phyloP scores from a whole-genome alignment of 2,329 filamentous ascomycete species.

The Curvularia eragrostidis region DNA sequence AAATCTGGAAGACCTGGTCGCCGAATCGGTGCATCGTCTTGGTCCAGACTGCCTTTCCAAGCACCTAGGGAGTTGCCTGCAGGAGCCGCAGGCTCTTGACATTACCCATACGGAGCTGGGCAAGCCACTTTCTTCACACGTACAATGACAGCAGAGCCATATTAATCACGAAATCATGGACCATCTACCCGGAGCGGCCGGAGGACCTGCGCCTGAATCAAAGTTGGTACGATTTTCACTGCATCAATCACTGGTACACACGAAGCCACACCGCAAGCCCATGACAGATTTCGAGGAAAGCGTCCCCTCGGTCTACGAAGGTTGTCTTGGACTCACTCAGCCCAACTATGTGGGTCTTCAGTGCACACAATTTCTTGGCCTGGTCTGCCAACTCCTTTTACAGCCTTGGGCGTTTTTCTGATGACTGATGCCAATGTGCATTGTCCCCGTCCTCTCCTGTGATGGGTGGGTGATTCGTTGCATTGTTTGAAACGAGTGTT shows the following conservation, averaged over 20 bases:
- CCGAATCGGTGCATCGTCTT: constrained; percentile 19
- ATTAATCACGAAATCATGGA: constrained; percentile 3
- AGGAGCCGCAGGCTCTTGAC: constrained; percentile 18
- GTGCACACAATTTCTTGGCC: background rate
- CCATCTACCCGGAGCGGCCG: background rate
- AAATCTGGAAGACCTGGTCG: constrained; percentile 14
- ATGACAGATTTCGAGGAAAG: background rate
- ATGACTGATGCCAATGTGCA: too few species aligned
- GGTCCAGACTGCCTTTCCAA: constrained; percentile 26
- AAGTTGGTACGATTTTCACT: constrained; percentile 16
- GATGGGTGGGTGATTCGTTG: background rate
- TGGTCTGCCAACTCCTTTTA: background rate
- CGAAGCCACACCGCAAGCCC: background rate
- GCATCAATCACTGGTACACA: constrained; percentile 8
- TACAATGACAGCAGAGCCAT: background rate
- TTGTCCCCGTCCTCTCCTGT: background rate
- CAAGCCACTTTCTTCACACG: constrained; percentile 3
- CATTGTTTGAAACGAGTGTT: background rate
- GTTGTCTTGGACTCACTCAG: background rate
- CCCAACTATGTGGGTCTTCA: background rate
- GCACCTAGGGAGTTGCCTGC: constrained; percentile 4
- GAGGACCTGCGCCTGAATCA: background rate
- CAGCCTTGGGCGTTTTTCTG: background rate
- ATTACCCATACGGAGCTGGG: constrained; percentile 37
- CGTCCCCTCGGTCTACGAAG: background rate